These are phyloP conservation scores for Plasmopara viticola DNA, from an alignment of 352 stramenopile genomes.

Conservation along the genomic window DNA sequence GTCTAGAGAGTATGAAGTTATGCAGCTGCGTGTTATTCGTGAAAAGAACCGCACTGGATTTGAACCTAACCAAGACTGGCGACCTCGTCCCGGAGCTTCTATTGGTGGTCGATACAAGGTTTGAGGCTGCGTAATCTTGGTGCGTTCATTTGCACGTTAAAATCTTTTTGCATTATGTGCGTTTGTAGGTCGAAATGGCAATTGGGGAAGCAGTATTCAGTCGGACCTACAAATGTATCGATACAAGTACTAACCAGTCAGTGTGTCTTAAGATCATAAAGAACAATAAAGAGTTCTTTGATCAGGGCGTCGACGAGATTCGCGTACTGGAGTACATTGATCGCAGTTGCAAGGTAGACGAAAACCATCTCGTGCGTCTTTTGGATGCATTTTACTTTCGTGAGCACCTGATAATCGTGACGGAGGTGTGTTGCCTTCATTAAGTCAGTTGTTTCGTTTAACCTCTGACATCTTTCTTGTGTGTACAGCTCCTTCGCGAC, in stretches of 20 bases:
- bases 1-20: constrained; percentile 60
- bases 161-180: not conserved
- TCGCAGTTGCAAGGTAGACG: constrained; percentile 80
- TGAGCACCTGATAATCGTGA: constrained; percentile 95
- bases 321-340: constrained; percentile 67
- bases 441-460: not conserved
- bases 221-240: constrained; percentile 71
- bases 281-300: constrained; percentile 99
- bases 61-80: constrained; percentile 72
- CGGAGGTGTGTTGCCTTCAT: constrained; percentile 70
- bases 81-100: constrained; percentile 45
- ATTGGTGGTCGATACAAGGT: constrained; percentile 65
- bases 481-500: constrained; percentile 84
- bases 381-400: constrained; percentile 94
- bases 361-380: constrained; percentile 92
- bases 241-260: constrained; percentile 54
- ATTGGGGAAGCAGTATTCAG: constrained; percentile 84
- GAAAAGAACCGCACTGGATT: constrained; percentile 79
- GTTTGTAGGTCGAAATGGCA: constrained; percentile 47
- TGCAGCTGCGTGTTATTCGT: constrained; percentile 65
- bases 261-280: constrained; percentile 99
- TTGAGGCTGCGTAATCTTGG: constrained; percentile 1
- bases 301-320: constrained; percentile 90
- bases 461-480: constrained; percentile 3
- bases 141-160: no score